Evolutionary conservation across 169 alveolate species (phyloP).

Genomic region (Neospora caninum): DNA sequence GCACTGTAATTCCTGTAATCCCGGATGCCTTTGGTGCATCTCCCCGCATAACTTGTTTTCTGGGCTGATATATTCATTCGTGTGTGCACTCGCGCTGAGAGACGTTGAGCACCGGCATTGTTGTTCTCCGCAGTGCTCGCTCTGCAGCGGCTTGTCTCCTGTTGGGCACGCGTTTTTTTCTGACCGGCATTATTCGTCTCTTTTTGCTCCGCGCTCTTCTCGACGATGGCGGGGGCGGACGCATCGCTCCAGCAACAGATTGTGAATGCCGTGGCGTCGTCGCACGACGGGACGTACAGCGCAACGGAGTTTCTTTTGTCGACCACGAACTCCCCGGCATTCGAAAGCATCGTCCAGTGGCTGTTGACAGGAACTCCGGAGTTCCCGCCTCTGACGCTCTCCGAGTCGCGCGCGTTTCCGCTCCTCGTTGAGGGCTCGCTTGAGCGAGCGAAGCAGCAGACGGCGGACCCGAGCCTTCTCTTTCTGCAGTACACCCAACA

Average conservation of each 20-base stretch:
- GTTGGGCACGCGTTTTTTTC: no score
- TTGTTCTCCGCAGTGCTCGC: no score
- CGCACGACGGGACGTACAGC: neutral
- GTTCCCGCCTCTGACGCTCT: neutral
- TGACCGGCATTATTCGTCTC: no score
- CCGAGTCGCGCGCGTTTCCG: neutral
- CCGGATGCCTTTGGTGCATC: no score
- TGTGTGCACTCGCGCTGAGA: no score
- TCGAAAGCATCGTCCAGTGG: slow-evolving; percentile 29
- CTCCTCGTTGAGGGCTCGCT: neutral
- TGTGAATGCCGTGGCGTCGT: slow-evolving; percentile 38
- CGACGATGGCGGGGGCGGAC: slow-evolving; percentile 22
- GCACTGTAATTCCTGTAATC: no score
- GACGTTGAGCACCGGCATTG: no score
- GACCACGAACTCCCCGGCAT: slow-evolving; percentile 1
- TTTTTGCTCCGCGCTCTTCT: neutral
- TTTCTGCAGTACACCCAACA: neutral
- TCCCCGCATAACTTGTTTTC: no score
- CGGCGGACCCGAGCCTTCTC: neutral
- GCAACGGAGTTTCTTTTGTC: slow-evolving; percentile 28
- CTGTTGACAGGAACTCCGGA: neutral
- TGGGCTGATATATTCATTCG: no score
- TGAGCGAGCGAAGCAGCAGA: slow-evolving; percentile 27
- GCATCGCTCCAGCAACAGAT: slow-evolving; percentile 32
- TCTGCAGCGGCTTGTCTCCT: no score